Percentiles rank a stretch among this genome's conserved stretches.
phyloP scores from a whole-genome alignment of 441 rosid genomes.

The Gossypium gossypioides region DNA sequence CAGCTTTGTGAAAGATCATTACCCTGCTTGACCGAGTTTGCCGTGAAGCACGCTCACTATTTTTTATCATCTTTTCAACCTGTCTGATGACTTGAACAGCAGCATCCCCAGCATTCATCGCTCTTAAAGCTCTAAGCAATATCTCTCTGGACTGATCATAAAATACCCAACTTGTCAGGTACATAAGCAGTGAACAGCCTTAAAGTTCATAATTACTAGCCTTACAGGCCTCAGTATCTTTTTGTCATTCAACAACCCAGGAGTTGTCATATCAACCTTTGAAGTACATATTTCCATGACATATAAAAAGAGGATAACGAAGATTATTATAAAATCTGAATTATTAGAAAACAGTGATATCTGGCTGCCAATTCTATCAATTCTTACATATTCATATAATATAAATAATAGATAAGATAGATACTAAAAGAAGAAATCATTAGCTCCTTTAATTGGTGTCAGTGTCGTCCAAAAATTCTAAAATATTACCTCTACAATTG shows the following conservation, averaged over 20 bases:
- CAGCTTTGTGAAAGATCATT: constrained; percentile 11
- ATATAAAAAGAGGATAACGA: not conserved
- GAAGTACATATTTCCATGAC: not conserved
- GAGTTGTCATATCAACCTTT: not conserved
- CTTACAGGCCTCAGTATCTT: not conserved
- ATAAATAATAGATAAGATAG: not conserved
- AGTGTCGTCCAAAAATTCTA: constrained; percentile 2
- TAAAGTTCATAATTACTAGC: not conserved
- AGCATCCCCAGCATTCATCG: constrained; percentile 92
- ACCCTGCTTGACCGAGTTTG: constrained; percentile 72
- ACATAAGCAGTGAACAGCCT: not conserved
- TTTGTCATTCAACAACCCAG: not conserved
- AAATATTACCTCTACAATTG: constrained; percentile 61
- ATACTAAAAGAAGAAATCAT: not conserved
- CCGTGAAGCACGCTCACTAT: constrained; percentile 78
- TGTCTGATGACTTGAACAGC: constrained; percentile 95
- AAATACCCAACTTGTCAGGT: constrained; percentile 16
- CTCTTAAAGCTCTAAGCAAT: constrained; percentile 69
- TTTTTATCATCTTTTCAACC: constrained; percentile 76
- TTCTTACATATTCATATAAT: not conserved
- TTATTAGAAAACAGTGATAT: not conserved
- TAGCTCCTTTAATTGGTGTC: not conserved
- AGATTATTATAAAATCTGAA: not conserved
- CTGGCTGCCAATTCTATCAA: not conserved
- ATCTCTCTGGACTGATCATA: constrained; percentile 74